phyloP scores from a whole-genome alignment of 2,329 filamentous ascomycete genomes.

The Trichoderma sp. region DNA sequence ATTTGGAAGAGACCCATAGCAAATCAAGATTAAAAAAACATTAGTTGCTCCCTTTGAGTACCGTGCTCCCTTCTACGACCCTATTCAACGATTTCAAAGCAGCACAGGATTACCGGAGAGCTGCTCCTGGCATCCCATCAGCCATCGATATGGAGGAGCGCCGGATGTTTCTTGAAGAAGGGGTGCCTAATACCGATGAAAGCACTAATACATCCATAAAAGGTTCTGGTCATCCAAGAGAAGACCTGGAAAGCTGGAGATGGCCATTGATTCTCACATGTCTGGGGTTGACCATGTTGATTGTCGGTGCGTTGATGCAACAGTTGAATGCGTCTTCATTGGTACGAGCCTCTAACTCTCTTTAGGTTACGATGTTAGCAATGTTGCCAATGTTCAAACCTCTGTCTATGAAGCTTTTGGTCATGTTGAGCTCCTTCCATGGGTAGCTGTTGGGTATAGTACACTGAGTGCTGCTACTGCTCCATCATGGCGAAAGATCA shows the following conservation, averaged over 20 bases:
- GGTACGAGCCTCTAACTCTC: background rate
- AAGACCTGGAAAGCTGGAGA: background rate
- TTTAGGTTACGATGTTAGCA: slow-evolving; percentile 42
- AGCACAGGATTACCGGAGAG: background rate
- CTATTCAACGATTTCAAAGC: background rate
- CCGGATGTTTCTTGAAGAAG: background rate
- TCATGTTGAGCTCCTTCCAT: slow-evolving; percentile 38
- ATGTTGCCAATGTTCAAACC: slow-evolving; percentile 53
- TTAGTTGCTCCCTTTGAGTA: background rate
- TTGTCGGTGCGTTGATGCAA: background rate
- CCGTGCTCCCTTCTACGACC: background rate
- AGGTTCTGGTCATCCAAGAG: background rate
- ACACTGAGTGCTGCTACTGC: slow-evolving; percentile 30
- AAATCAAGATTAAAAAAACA: background rate
- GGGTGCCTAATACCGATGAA: background rate
- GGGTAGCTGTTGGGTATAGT: slow-evolving; percentile 32
- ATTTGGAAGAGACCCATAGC: background rate
- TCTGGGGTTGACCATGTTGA: background rate
- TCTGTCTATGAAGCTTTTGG: slow-evolving; percentile 53
- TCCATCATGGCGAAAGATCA: slow-evolving; percentile 30
- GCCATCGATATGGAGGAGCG: background rate
- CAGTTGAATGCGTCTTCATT: background rate
- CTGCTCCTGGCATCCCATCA: background rate
- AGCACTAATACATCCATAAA: background rate
- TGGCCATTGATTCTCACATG: background rate